phyloP scores from a whole-genome alignment of 768 basidiomycete genomes.

The Suillus alpinus region DNA sequence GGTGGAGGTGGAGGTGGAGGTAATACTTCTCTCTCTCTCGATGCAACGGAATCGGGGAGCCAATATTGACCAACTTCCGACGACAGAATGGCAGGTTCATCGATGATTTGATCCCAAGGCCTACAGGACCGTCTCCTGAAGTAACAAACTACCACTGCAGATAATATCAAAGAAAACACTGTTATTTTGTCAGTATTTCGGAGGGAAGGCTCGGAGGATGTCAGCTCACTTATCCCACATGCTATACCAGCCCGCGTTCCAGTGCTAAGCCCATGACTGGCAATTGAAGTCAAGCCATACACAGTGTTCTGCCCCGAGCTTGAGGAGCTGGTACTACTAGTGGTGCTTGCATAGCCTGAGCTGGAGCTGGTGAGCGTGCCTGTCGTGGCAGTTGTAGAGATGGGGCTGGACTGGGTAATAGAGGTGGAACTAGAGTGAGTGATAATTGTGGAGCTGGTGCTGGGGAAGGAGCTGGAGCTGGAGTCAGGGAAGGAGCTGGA shows the following conservation, averaged over 20 bases:
- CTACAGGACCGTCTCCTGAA: slow-evolving; percentile 7
- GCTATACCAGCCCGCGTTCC: slow-evolving; percentile 25
- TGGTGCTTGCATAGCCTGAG: background rate
- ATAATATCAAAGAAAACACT: slow-evolving; percentile 7
- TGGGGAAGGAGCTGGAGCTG: background rate
- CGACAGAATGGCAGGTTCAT: background rate
- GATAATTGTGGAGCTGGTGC: background rate
- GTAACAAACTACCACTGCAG: slow-evolving; percentile 4
- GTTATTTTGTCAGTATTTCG: background rate
- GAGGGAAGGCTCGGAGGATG: background rate
- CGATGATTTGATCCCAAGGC: background rate
- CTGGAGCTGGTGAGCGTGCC: background rate
- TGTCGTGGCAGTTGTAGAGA: background rate
- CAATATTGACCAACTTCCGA: slow-evolving; percentile 7
- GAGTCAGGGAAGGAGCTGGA: background rate
- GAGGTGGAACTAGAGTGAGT: background rate
- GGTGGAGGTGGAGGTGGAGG: background rate
- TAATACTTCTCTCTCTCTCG: background rate
- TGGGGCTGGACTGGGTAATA: background rate
- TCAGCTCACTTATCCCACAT: slow-evolving; percentile 20
- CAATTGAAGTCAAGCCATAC: background rate
- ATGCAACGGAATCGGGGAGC: background rate
- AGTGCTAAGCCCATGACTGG: slow-evolving; percentile 9
- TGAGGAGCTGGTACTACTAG: background rate
- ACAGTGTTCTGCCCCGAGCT: slow-evolving; percentile 1